Base-by-base conservation (phyloP, 768 basidiomycete genomes). In the Cyclocybe cylindracea region DNA sequence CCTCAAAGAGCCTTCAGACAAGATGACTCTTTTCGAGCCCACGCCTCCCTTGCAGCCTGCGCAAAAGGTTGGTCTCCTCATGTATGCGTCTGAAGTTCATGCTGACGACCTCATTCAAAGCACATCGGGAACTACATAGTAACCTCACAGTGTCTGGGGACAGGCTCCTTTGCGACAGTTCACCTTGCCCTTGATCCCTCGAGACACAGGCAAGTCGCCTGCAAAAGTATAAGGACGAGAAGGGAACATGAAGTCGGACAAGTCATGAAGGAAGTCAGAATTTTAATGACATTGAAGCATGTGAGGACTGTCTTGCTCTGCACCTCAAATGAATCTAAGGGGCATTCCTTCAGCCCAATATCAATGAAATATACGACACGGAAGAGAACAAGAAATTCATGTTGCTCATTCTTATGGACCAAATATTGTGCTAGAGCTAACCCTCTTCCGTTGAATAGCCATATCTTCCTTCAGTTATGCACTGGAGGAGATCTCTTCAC, bases 401-500 rank as follows among this genome's bases (percentile, higher is more conserved):
- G 80, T 84, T 44, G 43, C 77, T 66, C 11, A 42, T 24, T 29
- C 11, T 38, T 24, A 19, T 42, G 10, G 4, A 7, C 33, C 37
- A 32, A 8, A 7, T 11, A 14, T 48, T 50, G 24, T 35, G 18
- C 39, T n/a, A 44, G 3, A 39, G 42, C 8, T 35, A 11, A 33
- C 19, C 18, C 39, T 33, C 16, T 16, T 48, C 14, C 13, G 46
- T 18, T 37, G 32, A 56, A 3, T 47, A 89, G 86, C 29, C 86
- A 91, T 65, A 89, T 93, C 39, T 91, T 93, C 68, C 82, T 93
- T 33, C 86, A 93, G 66, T 75, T 93, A 7, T 91, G 88, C 60
- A 91, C 90, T 0, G 90, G 91, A 8, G 91, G 90, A 18, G 91
- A 93, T 61, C 78, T 93, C n/a, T 92, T 92, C 66, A 89, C 88